phyloP scores from a whole-genome alignment of 176 grass and related monocot genomes.

The Olyra latifolia region DNA sequence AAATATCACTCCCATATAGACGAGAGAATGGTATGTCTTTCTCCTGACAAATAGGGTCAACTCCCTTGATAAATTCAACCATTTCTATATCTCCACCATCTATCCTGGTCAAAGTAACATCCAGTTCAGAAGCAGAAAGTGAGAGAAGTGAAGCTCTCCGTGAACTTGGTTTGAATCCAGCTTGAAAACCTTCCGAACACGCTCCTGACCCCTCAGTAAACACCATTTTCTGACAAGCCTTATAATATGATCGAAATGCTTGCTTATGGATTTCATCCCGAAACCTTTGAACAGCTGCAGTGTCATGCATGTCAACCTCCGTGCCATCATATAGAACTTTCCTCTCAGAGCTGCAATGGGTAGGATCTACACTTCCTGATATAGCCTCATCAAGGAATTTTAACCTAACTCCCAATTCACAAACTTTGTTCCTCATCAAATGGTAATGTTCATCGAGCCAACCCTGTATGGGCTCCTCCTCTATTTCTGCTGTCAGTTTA shows the following conservation, averaged over 20 bases:
- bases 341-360: slow-evolving; percentile 42
- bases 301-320: slow-evolving; percentile 64
- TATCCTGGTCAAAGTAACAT: slow-evolving; percentile 81
- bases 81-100: slow-evolving; percentile 79
- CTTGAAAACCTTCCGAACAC: slow-evolving; percentile 78
- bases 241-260: slow-evolving; percentile 84
- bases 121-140: slow-evolving; percentile 83
- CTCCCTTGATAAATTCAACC: slow-evolving; percentile 88
- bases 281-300: slow-evolving; percentile 53
- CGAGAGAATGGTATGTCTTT: slow-evolving; percentile 93
- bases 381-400: slow-evolving; percentile 85
- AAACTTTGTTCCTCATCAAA: slow-evolving; percentile 81
- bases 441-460: slow-evolving; percentile 99
- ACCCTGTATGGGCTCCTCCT: slow-evolving; percentile 96
- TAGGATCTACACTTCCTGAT: slow-evolving; percentile 55
- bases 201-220: slow-evolving; percentile 81
- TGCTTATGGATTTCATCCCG: slow-evolving; percentile 89
- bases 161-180: slow-evolving; percentile 79
- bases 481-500: slow-evolving; percentile 86
- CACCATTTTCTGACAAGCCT: slow-evolving; percentile 76
- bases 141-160: slow-evolving; percentile 91
- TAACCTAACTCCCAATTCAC: slow-evolving; percentile 75
- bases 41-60: slow-evolving; percentile 75
- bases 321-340: slow-evolving; percentile 51
- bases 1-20: slow-evolving; percentile 91